phyloP scores from a whole-genome alignment of 1,139 yeast species.

The Arxiozyma bovina region DNA sequence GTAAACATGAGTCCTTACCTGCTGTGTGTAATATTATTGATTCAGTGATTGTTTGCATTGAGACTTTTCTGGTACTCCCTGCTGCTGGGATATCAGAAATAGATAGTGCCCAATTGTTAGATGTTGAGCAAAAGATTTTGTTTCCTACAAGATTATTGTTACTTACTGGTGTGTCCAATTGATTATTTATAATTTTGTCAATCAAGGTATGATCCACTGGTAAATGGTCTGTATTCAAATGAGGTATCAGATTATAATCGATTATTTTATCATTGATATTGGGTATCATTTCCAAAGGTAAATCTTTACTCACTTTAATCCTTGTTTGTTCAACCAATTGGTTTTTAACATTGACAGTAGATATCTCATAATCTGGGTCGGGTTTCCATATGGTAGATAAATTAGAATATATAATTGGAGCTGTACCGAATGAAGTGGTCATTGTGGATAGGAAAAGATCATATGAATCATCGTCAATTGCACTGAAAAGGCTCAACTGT shows the following conservation, averaged over 20 bases:
- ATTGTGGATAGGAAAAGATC: conserved; percentile 30
- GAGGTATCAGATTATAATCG: conserved; percentile 11
- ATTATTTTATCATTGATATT: not conserved
- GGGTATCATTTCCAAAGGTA: conserved; percentile 16
- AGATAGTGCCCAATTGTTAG: conserved; percentile 50
- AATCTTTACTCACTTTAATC: conserved; percentile 19
- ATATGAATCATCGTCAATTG: conserved; percentile 27
- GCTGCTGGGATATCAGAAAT: conserved; percentile 81
- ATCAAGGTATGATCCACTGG: conserved; percentile 6
- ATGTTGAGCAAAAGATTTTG: not conserved
- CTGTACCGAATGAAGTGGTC: conserved; percentile 31
- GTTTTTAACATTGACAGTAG: conserved; percentile 23
- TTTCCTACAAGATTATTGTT: not conserved
- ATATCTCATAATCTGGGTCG: conserved; percentile 23
- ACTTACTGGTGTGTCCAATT: not conserved
- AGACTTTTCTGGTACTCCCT: conserved; percentile 55
- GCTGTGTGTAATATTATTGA: conserved; percentile 40
- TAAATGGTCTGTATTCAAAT: conserved; percentile 5
- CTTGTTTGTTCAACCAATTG: conserved; percentile 29
- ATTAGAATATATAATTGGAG: conserved; percentile 27
- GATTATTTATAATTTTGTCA: conserved; percentile 1
- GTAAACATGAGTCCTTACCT: conserved; percentile 30
- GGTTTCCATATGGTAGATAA: conserved; percentile 31
- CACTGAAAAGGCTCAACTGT: conserved; percentile 32
- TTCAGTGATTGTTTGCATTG: conserved; percentile 62